Base-by-base conservation (phyloP, 2,329 filamentous ascomycete genomes). In the Penicillium vulpinum region DNA sequence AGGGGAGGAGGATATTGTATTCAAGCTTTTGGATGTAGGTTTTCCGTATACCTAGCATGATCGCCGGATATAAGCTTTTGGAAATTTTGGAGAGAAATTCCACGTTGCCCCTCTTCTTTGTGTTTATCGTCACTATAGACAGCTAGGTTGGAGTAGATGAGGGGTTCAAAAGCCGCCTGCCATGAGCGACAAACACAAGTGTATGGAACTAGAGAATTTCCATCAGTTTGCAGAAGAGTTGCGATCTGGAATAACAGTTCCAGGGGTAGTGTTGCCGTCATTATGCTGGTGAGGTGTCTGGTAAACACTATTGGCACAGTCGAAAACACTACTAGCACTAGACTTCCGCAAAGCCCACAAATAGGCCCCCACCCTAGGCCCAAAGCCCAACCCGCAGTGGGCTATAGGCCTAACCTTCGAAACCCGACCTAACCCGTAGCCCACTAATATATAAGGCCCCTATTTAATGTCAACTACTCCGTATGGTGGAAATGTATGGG, bases 171-270 rank as follows among this genome's bases (percentile, higher is more conserved):
- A 2, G 50, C 44, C 18, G 39, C 36, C 51, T 62, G 49, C 62
- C 51, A 64, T 56, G 54, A 33, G 33, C 56, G 60, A 43, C 58
- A 62, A 48, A 64, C 60, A 35, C n/a, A 41, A 51, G 56, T 57
- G 24, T 33, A 57, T 16, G n/a, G 33, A 35, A 35, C 35, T 29
- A 57, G 26, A 54, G 45, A 54, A 10, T 21, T 36, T 26, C 24
- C 18, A 40, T 43, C 16, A 18, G 46, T 47, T 43, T 57, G 51
- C 18, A 57, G 33, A 45, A 46, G 18, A 40, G 16, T 40, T 29
- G 47, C 35, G n/a, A 50, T 50, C n/a, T 50, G 36, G 35, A 29
- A 31, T 31, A 50, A 31, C n/a, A 50, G 24, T 40, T 50, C 47
- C 26, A 13, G 24, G 5, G 35, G 47, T 40, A 29, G 26, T 31